Base-by-base conservation (phyloP, 495 filamentous ascomycete species). In the Hyaloscypha bicolor region DNA sequence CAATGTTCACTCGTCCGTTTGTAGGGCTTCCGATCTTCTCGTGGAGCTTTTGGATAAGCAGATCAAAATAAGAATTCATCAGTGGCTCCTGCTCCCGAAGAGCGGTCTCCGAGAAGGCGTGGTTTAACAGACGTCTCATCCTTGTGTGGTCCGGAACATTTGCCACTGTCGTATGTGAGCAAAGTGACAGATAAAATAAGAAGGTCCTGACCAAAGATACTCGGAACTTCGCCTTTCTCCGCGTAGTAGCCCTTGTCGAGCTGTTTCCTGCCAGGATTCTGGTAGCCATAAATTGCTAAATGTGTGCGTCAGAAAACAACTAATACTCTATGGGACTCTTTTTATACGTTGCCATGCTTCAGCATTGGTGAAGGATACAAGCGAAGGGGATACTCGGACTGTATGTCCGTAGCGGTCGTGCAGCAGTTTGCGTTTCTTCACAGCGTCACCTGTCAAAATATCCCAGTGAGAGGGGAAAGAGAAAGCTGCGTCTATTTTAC, bases 301-400 rank as follows among this genome's bases (percentile, higher is more conserved):
- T 37, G 35, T 37, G 12, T 12, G 12, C 12, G 35, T 37, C 35
- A 37, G 35, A 25, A 25, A 25, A 37, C 3, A 37, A 3, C 1
- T 37, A 12, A 3, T 37, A 6, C 6, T 37, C 35, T 37, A 37
- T 37, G 72, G 76, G 68, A 76, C 73, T 14, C 82, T 83, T 65
- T 89, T 86, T 58, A 91, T 87, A 64, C 88, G 85, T 31, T 81
- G 80, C 78, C 81, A 87, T 2, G 87, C 85, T n/a, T 73, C 75
- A 2, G 82, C 76, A 2, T 81, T 78, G 66, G 75, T 80, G 75
- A 86, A 89, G 5, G 81, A 82, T 1, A 91, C 73, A 51, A 85
- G 78, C 48, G 82, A 76, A 1, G 89, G 88, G 0, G 77, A 72
- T 19, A 89, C 74, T 5, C 89, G 86, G 0, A 92, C 77, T 6